Evolutionary conservation across 352 stramenopile genomes (phyloP).

Genomic region (Pseudoperonospora humuli): DNA sequence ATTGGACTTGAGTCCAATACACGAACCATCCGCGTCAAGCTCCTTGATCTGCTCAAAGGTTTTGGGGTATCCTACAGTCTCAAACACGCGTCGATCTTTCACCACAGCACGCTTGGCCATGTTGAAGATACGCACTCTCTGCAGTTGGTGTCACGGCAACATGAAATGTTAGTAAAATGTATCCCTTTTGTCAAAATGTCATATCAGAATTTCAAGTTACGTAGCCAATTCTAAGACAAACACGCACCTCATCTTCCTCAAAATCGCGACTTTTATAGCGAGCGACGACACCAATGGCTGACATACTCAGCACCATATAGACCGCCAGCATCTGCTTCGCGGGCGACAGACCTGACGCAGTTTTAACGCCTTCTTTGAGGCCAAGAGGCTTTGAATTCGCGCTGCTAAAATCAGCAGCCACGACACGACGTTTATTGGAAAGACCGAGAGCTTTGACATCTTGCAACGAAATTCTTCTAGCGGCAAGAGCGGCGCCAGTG

Average conservation of each 20-base stretch:
- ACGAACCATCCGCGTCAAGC: slow-evolving; percentile 6
- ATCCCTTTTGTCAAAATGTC: slow-evolving; percentile 1
- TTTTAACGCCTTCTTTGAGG: slow-evolving; percentile 31
- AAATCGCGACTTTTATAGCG: slow-evolving; percentile 51
- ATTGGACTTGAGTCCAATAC: slow-evolving; percentile 7
- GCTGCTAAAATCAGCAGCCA: slow-evolving; percentile 5
- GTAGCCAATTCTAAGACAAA: neutral
- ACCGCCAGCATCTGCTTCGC: slow-evolving; percentile 47
- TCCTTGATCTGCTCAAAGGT: slow-evolving; percentile 41
- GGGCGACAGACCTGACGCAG: slow-evolving; percentile 24
- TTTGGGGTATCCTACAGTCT: slow-evolving; percentile 65
- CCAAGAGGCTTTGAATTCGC: slow-evolving; percentile 30
- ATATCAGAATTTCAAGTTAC: neutral
- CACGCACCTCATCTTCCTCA: slow-evolving; percentile 41
- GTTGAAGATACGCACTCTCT: slow-evolving; percentile 64
- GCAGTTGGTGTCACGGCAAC: neutral
- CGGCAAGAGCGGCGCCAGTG: slow-evolving; percentile 3
- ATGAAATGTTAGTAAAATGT: slow-evolving; percentile 8
- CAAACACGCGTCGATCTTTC: slow-evolving; percentile 68
- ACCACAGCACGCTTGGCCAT: slow-evolving; percentile 68
- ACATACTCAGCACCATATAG: slow-evolving; percentile 52
- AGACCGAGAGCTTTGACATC: neutral
- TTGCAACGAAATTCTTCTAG: neutral
- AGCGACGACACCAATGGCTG: slow-evolving; percentile 45
- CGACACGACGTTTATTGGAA: neutral